Evolutionary conservation across 352 stramenopile genomes (phyloP), one percentile per base, ranked within the genome.

Genomic region (Pythium phragmitis): DNA sequence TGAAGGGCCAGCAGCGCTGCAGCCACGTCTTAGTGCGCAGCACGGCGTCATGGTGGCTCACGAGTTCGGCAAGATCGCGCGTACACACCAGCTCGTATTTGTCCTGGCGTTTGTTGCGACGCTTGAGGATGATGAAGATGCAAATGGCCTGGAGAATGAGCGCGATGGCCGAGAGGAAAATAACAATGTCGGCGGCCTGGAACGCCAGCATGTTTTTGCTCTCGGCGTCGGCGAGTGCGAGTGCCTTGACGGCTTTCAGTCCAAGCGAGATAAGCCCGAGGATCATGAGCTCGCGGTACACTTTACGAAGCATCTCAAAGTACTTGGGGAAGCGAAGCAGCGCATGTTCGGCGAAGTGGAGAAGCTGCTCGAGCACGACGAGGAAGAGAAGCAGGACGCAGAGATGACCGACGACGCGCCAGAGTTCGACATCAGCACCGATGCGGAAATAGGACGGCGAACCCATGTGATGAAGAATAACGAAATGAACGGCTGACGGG

Each of bases 351-450:
- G 50, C n/a, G 14, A 21, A 56, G 56, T 77, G 70, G 52, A 69
- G 49, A 11, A 67, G 42, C 46, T 70, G 60, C 64, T 77, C 70
- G 23, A 71, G 34, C 17, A 59, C 2, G 3, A 71, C 46, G 51
- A 71, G 28, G 33, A 65, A 66, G 17, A 76, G 50, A 0, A 82
- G 72, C 23, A 90, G 68, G 33, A 88, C 51, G 46, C 65, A 80
- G 47, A 90, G 63, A 13, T 80, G 64, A 26, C 72, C 54, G 6
- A 84, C 46, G 28, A 89, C 72, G 7, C 77, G 76, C 78, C 74
- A 86, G 46, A 87, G 74, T 30, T 86, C 77, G 39, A 89, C 76
- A 45, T 72, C 70, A 5, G 77, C 53, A 26, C 76, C 80, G 14
- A 88, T 72, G 54, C 67, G 65, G 63, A 89, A 88, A 14, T 85